Evolutionary conservation across 1,139 yeast genomes (phyloP).

Genomic region (Blastobotrys buckinghamii): DNA sequence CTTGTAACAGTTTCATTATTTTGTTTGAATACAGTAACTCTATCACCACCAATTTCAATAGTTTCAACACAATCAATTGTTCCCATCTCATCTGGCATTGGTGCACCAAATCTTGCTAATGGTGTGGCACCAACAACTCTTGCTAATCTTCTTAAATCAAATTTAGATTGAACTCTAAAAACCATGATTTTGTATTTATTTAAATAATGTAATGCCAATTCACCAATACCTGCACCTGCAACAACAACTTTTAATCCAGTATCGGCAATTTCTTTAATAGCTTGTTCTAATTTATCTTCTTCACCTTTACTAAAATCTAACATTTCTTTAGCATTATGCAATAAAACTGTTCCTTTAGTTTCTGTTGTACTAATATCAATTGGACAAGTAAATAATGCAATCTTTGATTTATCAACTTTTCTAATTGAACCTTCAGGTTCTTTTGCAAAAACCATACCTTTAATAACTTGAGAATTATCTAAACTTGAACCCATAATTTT

Average conservation of each 20-base stretch:
- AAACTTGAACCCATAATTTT: slow-evolving; percentile 92
- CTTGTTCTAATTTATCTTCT: slow-evolving; percentile 84
- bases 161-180: slow-evolving; percentile 85
- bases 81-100: slow-evolving; percentile 93
- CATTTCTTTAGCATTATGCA: slow-evolving; percentile 97
- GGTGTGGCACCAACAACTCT: slow-evolving; percentile 99
- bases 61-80: slow-evolving; percentile 82
- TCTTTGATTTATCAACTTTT: slow-evolving; percentile 63
- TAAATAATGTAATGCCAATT: slow-evolving; percentile 85
- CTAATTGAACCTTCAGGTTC: slow-evolving; percentile 91
- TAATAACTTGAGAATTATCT: slow-evolving; percentile 67
- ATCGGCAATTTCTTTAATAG: slow-evolving; percentile 76
- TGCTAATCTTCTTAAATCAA: slow-evolving; percentile 87
- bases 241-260: slow-evolving; percentile 83
- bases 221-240: slow-evolving; percentile 93
- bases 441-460: slow-evolving; percentile 97
- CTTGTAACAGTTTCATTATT: slow-evolving; percentile 47
- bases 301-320: slow-evolving; percentile 93
- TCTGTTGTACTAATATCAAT: slow-evolving; percentile 92
- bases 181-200: slow-evolving; percentile 82
- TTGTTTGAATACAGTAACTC: slow-evolving; percentile 92
- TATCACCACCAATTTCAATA: slow-evolving; percentile 93
- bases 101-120: slow-evolving; percentile 90
- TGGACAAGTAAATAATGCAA: slow-evolving; percentile 90
- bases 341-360: slow-evolving; percentile 92